These are phyloP conservation scores for Penicillium hesseltinei DNA, from an alignment of 2,329 filamentous ascomycete genomes.

Conservation along the genomic window DNA sequence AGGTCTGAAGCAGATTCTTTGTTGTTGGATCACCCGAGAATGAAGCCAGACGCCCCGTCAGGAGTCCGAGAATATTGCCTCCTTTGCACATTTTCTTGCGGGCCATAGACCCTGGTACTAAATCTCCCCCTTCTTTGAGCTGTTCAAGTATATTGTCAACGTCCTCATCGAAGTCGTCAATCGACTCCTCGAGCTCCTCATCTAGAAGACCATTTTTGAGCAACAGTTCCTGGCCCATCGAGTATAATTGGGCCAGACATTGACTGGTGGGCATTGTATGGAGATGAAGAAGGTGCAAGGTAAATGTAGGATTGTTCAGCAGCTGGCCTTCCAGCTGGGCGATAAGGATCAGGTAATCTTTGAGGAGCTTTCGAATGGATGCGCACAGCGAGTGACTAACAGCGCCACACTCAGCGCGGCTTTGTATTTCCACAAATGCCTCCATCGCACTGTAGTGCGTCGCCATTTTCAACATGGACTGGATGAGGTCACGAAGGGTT, in stretches of 20 bases:
- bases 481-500: slow-evolving; percentile 81
- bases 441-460: slow-evolving; percentile 90
- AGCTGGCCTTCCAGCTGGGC: slow-evolving; percentile 93
- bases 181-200: slow-evolving; percentile 64
- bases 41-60: slow-evolving; percentile 78
- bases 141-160: slow-evolving; percentile 92
- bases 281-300: slow-evolving; percentile 86
- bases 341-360: slow-evolving; percentile 90
- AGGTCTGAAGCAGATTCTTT: slow-evolving; percentile 72
- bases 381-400: slow-evolving; percentile 96
- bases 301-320: slow-evolving; percentile 83
- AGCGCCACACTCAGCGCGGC: slow-evolving; percentile 84
- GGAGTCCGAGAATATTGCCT: slow-evolving; percentile 84
- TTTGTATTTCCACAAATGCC: slow-evolving; percentile 91
- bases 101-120: slow-evolving; percentile 73
- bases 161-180: slow-evolving; percentile 70
- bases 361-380: slow-evolving; percentile 84
- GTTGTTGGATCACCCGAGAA: slow-evolving; percentile 94
- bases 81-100: slow-evolving; percentile 94
- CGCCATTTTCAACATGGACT: slow-evolving; percentile 88
- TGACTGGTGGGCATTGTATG: slow-evolving; percentile 87
- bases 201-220: slow-evolving; percentile 85
- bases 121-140: slow-evolving; percentile 78
- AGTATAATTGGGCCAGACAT: slow-evolving; percentile 87
- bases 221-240: slow-evolving; percentile 79